Conservation (phyloP, 2,329 filamentous ascomycete species). For the Colletotrichum spinosum region DNA sequence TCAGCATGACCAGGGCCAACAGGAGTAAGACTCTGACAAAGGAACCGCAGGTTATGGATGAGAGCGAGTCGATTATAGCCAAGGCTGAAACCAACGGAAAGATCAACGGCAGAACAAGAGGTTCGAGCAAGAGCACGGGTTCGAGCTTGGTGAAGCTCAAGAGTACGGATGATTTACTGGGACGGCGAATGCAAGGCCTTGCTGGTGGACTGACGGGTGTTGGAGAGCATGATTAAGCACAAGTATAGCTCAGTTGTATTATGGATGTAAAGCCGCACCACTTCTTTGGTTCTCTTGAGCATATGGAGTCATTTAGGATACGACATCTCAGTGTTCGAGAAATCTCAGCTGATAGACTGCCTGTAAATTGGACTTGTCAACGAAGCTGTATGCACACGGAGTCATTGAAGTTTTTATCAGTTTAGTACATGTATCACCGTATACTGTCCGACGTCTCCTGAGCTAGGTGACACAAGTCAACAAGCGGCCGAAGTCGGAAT, state of each 20-base stretch:
- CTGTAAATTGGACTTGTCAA: constrained; percentile 32
- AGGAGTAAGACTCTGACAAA: constrained; percentile 40
- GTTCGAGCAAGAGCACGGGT: constrained; percentile 54
- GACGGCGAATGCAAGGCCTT: constrained; percentile 69
- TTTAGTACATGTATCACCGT: no score
- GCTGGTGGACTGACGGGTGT: constrained; percentile 64
- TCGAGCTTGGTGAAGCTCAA: constrained; percentile 65
- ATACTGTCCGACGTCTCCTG: no score
- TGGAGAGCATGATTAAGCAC: constrained; percentile 48
- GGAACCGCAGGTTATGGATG: constrained; percentile 38
- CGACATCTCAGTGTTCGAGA: not conserved
- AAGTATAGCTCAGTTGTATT: not conserved
- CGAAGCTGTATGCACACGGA: constrained; percentile 24
- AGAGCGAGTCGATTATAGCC: constrained; percentile 38
- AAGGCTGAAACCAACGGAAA: constrained; percentile 40
- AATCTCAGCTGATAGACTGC: constrained; percentile 11
- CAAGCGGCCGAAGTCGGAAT: no score
- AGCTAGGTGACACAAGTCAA: no score
- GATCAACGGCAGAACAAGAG: constrained; percentile 44
- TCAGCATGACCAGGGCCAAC: constrained; percentile 68
- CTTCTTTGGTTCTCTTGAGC: not conserved
- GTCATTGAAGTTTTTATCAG: constrained; percentile 9
- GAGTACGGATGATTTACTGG: constrained; percentile 68
- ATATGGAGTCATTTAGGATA: not conserved
- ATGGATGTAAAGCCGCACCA: not conserved